Percentiles rank a stretch among this genome's conserved stretches.
These are phyloP conservation scores for Pelargonium myrrhifolium DNA, from an alignment of 441 rosid genomes.

Conservation along the genomic window DNA sequence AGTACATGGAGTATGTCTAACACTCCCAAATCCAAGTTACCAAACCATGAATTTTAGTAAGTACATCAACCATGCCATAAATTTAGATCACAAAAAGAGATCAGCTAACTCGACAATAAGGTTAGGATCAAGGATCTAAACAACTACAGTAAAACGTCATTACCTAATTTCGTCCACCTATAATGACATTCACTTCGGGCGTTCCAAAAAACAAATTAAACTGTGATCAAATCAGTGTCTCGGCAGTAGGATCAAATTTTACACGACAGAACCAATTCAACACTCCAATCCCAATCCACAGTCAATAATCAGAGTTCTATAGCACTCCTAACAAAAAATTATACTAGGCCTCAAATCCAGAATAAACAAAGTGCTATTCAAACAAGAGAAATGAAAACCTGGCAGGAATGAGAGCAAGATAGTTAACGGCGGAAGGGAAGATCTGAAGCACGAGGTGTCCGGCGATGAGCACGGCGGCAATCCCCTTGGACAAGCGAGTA, in stretches of 20 bases:
- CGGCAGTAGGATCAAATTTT: neutral
- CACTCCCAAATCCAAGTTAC: neutral
- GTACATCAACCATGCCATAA: neutral
- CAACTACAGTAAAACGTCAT: neutral
- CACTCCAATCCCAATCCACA: neutral
- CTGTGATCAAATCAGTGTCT: neutral
- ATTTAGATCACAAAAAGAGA: neutral
- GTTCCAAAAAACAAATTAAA: neutral
- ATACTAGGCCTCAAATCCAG: neutral
- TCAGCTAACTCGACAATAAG: neutral
- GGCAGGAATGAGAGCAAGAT: conserved; percentile 90
- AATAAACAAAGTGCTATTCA: neutral
- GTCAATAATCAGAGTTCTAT: neutral
- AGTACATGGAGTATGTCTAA: neutral
- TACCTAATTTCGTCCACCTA: neutral
- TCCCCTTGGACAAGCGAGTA: conserved; percentile 87
- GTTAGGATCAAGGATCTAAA: neutral
- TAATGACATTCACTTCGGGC: neutral
- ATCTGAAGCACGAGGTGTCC: conserved; percentile 75
- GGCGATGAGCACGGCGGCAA: conserved; percentile 64
- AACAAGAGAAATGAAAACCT: conserved; percentile 25
- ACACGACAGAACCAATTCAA: neutral
- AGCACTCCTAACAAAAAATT: neutral
- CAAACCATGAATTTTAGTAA: neutral
- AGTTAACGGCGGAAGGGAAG: conserved; percentile 56